Base-by-base conservation (phyloP, 306 rosid genomes). In the Leucaena leucocephala region DNA sequence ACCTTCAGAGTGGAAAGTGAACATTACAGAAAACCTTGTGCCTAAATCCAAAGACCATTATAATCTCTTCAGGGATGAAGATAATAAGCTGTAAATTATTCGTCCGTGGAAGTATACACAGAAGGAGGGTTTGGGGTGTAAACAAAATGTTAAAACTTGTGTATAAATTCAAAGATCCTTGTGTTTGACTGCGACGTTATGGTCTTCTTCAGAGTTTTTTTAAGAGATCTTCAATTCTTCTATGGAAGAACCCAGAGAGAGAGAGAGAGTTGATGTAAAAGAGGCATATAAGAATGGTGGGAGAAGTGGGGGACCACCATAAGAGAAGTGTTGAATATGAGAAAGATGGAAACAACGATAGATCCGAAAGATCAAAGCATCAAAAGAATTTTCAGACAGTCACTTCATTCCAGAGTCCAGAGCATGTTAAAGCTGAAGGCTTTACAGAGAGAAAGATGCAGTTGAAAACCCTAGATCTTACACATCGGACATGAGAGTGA, bases 391-490 rank as follows among this genome's bases (percentile, higher is more conserved):
- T 58, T 19, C 34, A 22, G 65, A 22, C 65, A 9, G 6, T 62
- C 44, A 7, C 74, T 46, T 66, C 64, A 71, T 21, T 64, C 16
- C 27, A 3, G 67, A 19, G 27, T 27, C 9, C 21, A 5, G 19
- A 34, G 5, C n/a, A 43, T 22, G 27, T 58, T 55, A 67, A 78
- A 68, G 15, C 68, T 57, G 1, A 46, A 45, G 70, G 33, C 39
- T 33, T 33, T 44, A 61, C 59, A 69, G 58, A 19, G 55, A 70
- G 54, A 72, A 49, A 4, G 49, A 19, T 42, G 52, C 3, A n/a
- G 55, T 68, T 43, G 73, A 68, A 59, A 68, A 44, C 81, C 87
- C 86, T 82, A 85, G 93, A 89, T 86, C 89, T 88, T 88, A 75
- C 85, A 80, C 89, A 85, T 71, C 21, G 90, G 90, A 79, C 84